These are phyloP conservation scores for Pleomassaria siparia DNA, from an alignment of 2,329 filamentous ascomycete species.

Conservation along the genomic window DNA sequence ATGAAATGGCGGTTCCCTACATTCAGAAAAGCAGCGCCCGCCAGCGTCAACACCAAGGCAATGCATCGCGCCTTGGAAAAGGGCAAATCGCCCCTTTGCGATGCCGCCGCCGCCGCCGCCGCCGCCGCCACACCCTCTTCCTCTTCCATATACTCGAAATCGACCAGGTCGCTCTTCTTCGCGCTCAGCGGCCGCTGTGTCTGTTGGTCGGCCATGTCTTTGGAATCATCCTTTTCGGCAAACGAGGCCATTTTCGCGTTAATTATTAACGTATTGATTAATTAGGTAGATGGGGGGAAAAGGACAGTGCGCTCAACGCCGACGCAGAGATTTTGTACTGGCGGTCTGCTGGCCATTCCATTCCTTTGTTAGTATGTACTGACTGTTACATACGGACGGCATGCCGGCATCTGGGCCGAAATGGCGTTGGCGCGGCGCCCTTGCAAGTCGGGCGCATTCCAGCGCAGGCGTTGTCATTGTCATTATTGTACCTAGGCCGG, in stretches of 20 bases:
- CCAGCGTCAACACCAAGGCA: slow-evolving; percentile 30
- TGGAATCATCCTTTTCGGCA: not conserved
- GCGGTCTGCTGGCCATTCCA: not conserved
- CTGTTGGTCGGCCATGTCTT: slow-evolving; percentile 8
- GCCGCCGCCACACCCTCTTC: too few species aligned
- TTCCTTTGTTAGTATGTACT: too few species aligned
- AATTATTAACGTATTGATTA: not conserved
- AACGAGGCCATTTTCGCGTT: too few species aligned
- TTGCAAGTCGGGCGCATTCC: too few species aligned
- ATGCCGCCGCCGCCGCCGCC: not conserved
- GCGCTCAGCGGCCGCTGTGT: slow-evolving; percentile 10
- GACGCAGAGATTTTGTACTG: not conserved
- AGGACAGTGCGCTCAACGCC: not conserved
- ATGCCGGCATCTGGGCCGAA: too few species aligned
- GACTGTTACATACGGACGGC: too few species aligned
- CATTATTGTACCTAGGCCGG: too few species aligned
- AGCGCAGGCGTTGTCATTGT: too few species aligned
- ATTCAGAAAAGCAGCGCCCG: slow-evolving; percentile 35
- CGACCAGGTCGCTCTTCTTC: slow-evolving; percentile 2
- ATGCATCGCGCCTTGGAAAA: slow-evolving; percentile 36
- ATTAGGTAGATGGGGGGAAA: not conserved
- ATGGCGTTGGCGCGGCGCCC: too few species aligned
- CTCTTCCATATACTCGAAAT: slow-evolving; percentile 9
- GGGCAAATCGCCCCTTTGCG: slow-evolving; percentile 16
- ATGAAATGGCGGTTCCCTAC: slow-evolving; percentile 17